Evolutionary conservation across 768 basidiomycete genomes (phyloP).

Genomic region (Clitopilus passeckerianus): DNA sequence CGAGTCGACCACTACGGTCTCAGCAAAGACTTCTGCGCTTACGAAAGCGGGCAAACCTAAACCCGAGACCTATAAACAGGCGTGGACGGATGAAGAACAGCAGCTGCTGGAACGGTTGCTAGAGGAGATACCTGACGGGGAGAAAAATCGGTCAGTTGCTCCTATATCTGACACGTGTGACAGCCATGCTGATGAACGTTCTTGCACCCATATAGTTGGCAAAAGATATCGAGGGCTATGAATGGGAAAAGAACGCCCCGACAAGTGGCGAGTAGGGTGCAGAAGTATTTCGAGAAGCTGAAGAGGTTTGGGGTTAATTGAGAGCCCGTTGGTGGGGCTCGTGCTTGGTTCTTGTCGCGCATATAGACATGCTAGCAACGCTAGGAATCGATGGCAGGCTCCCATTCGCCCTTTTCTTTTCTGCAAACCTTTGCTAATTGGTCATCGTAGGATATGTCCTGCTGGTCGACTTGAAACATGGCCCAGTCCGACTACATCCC

Average conservation of each 20-base stretch:
- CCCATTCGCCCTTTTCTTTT: no score
- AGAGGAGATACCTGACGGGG: slow-evolving; percentile 72
- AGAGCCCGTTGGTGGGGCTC: neutral
- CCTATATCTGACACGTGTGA: neutral
- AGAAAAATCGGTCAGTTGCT: slow-evolving; percentile 59
- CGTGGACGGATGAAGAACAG: slow-evolving; percentile 75
- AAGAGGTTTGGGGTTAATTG: slow-evolving; percentile 60
- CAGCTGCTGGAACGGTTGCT: slow-evolving; percentile 70
- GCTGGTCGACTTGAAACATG: no score
- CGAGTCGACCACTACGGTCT: neutral
- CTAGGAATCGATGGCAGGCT: no score
- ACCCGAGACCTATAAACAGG: slow-evolving; percentile 78
- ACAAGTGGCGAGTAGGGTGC: slow-evolving; percentile 86
- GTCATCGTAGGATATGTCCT: no score
- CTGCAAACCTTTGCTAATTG: no score
- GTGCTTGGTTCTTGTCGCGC: slow-evolving; percentile 5
- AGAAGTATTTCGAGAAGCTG: slow-evolving; percentile 85
- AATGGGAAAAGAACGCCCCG: slow-evolving; percentile 68
- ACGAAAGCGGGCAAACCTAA: slow-evolving; percentile 29
- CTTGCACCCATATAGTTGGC: slow-evolving; percentile 45
- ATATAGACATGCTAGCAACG: no score
- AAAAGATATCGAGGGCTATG: slow-evolving; percentile 82
- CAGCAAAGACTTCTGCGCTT: neutral
- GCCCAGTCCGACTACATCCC: no score
- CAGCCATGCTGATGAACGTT: neutral